Conservation (phyloP, 176 grass and related monocot genomes). For the Triticum turgidum region DNA sequence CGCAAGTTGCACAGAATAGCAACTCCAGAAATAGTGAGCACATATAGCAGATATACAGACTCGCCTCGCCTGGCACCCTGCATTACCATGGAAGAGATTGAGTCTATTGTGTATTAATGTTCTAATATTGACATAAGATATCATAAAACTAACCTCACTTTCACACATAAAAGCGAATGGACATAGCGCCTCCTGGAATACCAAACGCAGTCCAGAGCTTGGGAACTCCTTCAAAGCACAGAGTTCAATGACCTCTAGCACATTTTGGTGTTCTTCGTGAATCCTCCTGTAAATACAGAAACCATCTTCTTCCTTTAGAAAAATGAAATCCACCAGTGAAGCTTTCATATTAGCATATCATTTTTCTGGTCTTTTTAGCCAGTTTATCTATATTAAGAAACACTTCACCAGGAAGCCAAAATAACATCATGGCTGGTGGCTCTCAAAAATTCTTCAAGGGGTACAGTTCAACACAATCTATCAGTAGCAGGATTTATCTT, state of each 20-base stretch:
- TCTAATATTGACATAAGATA: constrained; percentile 8
- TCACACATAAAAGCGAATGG: constrained; percentile 75
- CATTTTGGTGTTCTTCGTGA: constrained; percentile 72
- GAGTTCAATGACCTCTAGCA: constrained; percentile 70
- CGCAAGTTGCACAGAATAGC: constrained; percentile 66
- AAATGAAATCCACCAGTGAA: not conserved
- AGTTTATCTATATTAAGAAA: not conserved
- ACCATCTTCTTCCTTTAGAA: constrained; percentile 21
- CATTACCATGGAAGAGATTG: constrained; percentile 35
- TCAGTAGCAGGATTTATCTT: not conserved
- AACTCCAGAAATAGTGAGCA: constrained; percentile 74
- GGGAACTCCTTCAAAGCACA: constrained; percentile 63
- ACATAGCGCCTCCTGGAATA: constrained; percentile 74
- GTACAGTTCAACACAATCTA: not conserved
- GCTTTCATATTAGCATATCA: not conserved
- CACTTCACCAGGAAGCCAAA: not conserved
- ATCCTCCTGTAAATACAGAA: constrained; percentile 65
- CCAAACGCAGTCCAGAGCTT: constrained; percentile 63
- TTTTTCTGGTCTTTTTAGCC: not conserved
- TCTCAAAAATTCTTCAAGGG: not conserved
- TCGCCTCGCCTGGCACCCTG: constrained; percentile 49
- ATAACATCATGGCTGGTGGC: not conserved
- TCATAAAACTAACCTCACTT: constrained; percentile 59
- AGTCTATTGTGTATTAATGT: not conserved
- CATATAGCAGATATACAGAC: constrained; percentile 64